These are phyloP conservation scores for Ogataea trehalophila DNA, from an alignment of 805 yeast species.

Conservation along the genomic window DNA sequence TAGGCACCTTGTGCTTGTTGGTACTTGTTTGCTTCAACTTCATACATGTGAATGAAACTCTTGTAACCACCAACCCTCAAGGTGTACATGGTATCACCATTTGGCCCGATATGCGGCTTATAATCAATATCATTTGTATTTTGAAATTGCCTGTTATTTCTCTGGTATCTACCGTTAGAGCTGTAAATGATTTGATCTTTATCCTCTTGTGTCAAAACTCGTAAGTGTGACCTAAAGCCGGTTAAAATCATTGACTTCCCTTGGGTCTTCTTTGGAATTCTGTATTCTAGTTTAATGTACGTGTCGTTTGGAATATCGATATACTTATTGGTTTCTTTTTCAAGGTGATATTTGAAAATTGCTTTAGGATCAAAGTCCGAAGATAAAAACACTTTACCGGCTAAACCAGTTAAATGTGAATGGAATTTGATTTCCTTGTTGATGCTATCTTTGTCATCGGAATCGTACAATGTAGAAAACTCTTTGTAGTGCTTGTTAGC, in stretches of 20 bases:
- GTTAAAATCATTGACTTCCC: constrained; percentile 82
- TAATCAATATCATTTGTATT: constrained; percentile 27
- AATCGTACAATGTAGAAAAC: constrained; percentile 40
- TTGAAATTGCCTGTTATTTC: constrained; percentile 26
- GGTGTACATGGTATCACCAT: constrained; percentile 39
- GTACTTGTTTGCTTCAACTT: constrained; percentile 23
- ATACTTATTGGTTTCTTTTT: constrained; percentile 27
- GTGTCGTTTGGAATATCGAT: constrained; percentile 36
- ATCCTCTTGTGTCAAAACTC: constrained; percentile 65
- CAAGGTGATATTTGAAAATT: constrained; percentile 41
- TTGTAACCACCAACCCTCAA: constrained; percentile 49
- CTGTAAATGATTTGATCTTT: constrained; percentile 54
- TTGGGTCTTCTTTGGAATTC: constrained; percentile 52
- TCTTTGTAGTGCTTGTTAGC: constrained; percentile 46
- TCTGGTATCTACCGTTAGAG: constrained; percentile 30
- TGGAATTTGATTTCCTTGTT: constrained; percentile 35
- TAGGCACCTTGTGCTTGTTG: constrained; percentile 15
- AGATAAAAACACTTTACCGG: constrained; percentile 48
- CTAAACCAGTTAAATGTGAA: constrained; percentile 48
- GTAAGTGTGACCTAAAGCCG: constrained; percentile 64
- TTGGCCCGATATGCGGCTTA: constrained; percentile 46
- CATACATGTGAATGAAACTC: constrained; percentile 35
- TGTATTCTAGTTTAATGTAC: constrained; percentile 45
- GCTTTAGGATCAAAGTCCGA: constrained; percentile 33
- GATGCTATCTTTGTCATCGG: constrained; percentile 12